A percentile compares a stretch with the other conserved stretches of the same genome.
Conservation (phyloP, 192 early-diverging fungal genomes). For the Coemansia asiatica region DNA sequence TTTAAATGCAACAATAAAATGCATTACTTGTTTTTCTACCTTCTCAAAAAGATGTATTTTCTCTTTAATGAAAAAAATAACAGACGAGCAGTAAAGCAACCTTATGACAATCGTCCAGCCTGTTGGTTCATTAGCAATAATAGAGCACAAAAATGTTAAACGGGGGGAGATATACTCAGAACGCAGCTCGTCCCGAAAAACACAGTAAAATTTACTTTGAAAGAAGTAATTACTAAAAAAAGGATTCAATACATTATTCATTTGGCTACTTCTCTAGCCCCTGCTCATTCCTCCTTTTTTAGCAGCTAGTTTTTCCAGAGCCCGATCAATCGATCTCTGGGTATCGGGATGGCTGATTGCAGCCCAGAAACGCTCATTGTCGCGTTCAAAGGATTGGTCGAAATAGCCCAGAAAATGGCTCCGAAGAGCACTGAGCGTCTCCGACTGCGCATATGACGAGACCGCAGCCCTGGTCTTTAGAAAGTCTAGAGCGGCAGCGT, state of each 20-base stretch:
- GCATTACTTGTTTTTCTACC: not conserved
- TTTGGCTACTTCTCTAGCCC: not conserved
- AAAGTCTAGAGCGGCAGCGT: slow-evolving; percentile 8
- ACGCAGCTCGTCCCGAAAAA: not conserved
- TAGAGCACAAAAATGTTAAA: not conserved
- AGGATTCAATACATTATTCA: no score
- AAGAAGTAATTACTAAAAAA: not conserved
- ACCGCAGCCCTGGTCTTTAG: slow-evolving; percentile 8
- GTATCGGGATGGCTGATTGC: slow-evolving; percentile 19
- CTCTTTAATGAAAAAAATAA: not conserved
- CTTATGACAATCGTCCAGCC: not conserved
- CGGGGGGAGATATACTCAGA: not conserved
- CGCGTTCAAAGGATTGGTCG: slow-evolving; percentile 21
- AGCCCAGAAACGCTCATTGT: slow-evolving; percentile 24
- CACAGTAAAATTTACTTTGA: not conserved
- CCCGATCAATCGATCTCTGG: slow-evolving; percentile 13
- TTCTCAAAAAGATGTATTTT: not conserved
- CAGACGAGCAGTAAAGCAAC: not conserved
- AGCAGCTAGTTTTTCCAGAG: slow-evolving; percentile 18
- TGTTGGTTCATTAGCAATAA: not conserved
- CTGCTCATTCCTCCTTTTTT: slow-evolving; percentile 2
- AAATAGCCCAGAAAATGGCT: slow-evolving; percentile 20
- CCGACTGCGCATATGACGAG: slow-evolving; percentile 15
- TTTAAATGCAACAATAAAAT: not conserved
- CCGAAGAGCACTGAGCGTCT: slow-evolving; percentile 18